Percentiles rank a stretch among this genome's conserved stretches.
Evolutionary conservation across 306 rosid genomes (phyloP).

Genomic region (Citrullus mucosospermus): DNA sequence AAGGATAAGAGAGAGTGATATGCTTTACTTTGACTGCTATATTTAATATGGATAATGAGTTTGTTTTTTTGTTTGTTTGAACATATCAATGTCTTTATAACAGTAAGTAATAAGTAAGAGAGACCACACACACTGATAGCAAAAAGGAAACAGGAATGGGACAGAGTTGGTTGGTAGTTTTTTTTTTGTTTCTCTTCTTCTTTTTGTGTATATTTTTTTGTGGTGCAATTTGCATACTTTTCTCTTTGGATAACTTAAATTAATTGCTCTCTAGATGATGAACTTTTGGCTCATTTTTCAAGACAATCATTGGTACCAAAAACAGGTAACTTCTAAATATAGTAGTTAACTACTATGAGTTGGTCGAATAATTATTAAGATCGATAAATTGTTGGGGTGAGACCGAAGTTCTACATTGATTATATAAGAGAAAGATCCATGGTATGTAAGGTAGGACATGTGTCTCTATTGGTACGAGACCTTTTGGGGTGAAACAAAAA

Average conservation of each 20-base stretch:
- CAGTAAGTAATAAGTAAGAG: background rate
- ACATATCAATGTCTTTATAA: background rate
- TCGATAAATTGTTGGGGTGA: no score
- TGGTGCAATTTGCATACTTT: background rate
- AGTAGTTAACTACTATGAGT: background rate
- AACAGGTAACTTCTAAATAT: background rate
- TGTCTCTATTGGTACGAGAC: no score
- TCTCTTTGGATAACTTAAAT: background rate
- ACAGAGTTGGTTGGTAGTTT: slow-evolving; percentile 6
- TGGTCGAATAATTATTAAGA: background rate
- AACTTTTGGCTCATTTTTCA: background rate
- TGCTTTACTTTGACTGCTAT: background rate
- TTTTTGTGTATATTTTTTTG: background rate
- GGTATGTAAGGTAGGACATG: no score
- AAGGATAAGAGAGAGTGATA: slow-evolving; percentile 1
- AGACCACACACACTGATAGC: background rate
- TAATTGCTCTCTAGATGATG: background rate
- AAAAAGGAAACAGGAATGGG: background rate
- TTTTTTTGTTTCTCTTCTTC: background rate
- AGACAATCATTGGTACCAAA: background rate
- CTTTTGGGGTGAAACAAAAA: no score
- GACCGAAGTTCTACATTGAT: no score
- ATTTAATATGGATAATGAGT: background rate
- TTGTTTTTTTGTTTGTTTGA: background rate
- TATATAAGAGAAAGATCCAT: no score